Percentiles rank a stretch among this genome's conserved stretches.
These are phyloP conservation scores for Candida dajiaensis DNA, from an alignment of 805 yeast genomes.

Conservation along the genomic window DNA sequence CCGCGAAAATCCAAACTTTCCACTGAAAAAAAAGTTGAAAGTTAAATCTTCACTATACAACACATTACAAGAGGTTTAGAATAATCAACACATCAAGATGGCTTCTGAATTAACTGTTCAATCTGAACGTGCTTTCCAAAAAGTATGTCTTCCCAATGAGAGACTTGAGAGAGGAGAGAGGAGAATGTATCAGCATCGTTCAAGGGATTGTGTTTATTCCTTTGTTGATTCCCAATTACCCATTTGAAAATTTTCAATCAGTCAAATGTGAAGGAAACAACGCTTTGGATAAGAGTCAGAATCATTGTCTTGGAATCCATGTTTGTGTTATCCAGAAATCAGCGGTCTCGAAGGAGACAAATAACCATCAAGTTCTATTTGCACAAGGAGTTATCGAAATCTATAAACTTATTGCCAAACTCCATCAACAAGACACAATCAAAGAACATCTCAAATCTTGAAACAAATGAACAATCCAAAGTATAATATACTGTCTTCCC, in stretches of 20 bases:
- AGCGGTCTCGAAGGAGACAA: neutral
- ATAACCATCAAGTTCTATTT: neutral
- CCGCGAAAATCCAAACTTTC: constrained; percentile 1
- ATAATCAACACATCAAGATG: constrained; percentile 48
- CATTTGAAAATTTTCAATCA: neutral
- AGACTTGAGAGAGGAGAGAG: neutral
- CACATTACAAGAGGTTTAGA: constrained; percentile 20
- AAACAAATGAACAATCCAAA: no score
- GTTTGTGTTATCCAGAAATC: neutral
- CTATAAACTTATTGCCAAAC: no score
- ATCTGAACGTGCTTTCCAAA: constrained; percentile 99
- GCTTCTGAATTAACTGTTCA: constrained; percentile 99
- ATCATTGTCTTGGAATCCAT: neutral
- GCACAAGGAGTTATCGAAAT: no score
- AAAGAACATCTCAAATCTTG: no score
- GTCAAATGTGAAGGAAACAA: no score
- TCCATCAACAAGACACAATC: no score
- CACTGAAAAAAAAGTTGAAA: constrained; percentile 3
- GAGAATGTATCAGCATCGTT: no score
- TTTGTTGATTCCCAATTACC: neutral
- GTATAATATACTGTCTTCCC: no score
- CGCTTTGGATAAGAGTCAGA: neutral
- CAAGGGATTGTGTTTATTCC: neutral
- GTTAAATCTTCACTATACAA: neutral
- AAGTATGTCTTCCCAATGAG: constrained; percentile 56